phyloP scores from a whole-genome alignment of 2,329 filamentous ascomycete genomes.

The Colletotrichum abscissum region DNA sequence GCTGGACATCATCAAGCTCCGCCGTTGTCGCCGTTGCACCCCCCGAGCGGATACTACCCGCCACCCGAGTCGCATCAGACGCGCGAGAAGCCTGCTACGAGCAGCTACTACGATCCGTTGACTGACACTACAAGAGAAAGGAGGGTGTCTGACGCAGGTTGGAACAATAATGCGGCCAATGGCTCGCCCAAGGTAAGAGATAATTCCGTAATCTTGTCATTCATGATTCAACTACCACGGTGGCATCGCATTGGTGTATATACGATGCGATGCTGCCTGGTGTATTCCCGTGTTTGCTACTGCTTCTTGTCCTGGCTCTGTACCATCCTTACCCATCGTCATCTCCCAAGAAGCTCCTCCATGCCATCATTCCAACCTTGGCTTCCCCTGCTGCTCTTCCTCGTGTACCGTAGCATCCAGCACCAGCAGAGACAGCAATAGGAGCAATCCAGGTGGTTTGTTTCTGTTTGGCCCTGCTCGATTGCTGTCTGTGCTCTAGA shows the following conservation, averaged over 20 bases:
- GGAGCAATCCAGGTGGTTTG: neutral
- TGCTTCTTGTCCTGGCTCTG: neutral
- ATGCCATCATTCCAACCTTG: neutral
- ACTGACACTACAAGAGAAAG: conserved; percentile 62
- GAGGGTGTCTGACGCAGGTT: conserved; percentile 56
- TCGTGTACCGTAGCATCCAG: conserved; percentile 7
- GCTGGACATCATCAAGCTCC: conserved; percentile 37
- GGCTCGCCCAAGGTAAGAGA: conserved; percentile 59
- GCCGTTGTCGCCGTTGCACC: conserved; percentile 56
- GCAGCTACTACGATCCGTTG: conserved; percentile 66
- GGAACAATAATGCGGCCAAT: conserved; percentile 55
- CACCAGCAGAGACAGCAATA: neutral
- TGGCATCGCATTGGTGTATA: neutral
- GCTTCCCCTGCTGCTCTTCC: neutral
- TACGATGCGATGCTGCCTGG: neutral
- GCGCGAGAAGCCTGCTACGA: conserved; percentile 53
- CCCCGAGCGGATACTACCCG: conserved; percentile 55
- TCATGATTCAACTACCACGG: neutral
- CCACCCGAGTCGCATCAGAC: conserved; percentile 44
- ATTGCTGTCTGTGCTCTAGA: conserved; percentile 21
- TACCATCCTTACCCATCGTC: conserved; percentile 3
- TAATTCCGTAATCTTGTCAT: neutral
- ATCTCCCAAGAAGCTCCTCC: neutral
- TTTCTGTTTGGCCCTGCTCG: neutral
- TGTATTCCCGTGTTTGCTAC: neutral